Percentiles rank a stretch among this genome's conserved stretches.
phyloP scores from a whole-genome alignment of 768 basidiomycete species.

The Chalciporus piperatus region DNA sequence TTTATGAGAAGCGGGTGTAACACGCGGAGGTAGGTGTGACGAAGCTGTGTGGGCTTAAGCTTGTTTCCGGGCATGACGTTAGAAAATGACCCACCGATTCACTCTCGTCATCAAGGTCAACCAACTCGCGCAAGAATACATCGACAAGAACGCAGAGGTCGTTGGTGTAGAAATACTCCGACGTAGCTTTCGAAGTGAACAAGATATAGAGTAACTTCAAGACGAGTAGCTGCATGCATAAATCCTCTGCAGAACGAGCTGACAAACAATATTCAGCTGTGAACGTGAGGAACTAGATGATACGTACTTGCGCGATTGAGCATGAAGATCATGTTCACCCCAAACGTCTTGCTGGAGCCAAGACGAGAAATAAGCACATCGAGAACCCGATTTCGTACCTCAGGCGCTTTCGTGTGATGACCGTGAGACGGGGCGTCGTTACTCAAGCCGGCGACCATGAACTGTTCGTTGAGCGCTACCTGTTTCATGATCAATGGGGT shows the following conservation, averaged over 20 bases:
- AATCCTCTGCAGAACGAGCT: slow-evolving; percentile 86
- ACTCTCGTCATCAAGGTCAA: slow-evolving; percentile 88
- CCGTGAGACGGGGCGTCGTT: slow-evolving; percentile 21
- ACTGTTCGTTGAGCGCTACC: slow-evolving; percentile 96
- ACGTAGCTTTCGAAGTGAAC: slow-evolving; percentile 89
- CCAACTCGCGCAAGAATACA: slow-evolving; percentile 93
- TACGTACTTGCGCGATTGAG: slow-evolving; percentile 87
- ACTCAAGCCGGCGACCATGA: slow-evolving; percentile 84
- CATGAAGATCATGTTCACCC: slow-evolving; percentile 99
- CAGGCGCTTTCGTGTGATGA: slow-evolving; percentile 31
- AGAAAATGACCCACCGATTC: slow-evolving; percentile 67
- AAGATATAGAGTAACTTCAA: slow-evolving; percentile 93
- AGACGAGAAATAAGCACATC: slow-evolving; percentile 80
- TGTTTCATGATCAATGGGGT: slow-evolving; percentile 30
- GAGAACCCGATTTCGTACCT: slow-evolving; percentile 74
- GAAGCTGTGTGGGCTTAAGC: slow-evolving; percentile 50
- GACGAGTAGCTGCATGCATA: slow-evolving; percentile 92
- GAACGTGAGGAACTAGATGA: background rate
- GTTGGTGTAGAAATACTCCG: slow-evolving; percentile 98
- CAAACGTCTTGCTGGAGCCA: slow-evolving; percentile 90
- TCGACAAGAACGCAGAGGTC: slow-evolving; percentile 95
- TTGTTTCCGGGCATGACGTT: background rate
- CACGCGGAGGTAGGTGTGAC: slow-evolving; percentile 96
- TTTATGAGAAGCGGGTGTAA: slow-evolving; percentile 92
- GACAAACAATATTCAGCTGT: slow-evolving; percentile 3